A percentile compares a stretch with the other conserved stretches of the same genome.
Evolutionary conservation across 306 rosid species (phyloP).

Genomic region (Fragaria ananassa): DNA sequence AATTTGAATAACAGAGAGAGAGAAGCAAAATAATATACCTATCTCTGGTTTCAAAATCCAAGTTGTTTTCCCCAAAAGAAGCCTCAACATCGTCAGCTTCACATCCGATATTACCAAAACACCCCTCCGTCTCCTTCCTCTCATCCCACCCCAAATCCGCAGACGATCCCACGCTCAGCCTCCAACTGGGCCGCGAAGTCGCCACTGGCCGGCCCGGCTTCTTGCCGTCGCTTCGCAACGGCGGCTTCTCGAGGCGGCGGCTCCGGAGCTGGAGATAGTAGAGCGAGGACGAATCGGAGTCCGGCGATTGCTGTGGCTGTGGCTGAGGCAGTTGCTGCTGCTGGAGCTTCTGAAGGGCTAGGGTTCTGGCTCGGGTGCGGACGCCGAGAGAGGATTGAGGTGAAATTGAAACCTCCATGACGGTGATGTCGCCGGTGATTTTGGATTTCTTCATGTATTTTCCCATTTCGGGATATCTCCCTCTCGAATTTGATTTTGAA

Average conservation of each 20-base stretch:
- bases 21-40: slow-evolving; percentile 40
- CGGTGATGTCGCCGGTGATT: slow-evolving; percentile 47
- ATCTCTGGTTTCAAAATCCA: slow-evolving; percentile 46
- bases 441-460: slow-evolving; percentile 81
- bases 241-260: slow-evolving; percentile 74
- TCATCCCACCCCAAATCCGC: slow-evolving; percentile 28
- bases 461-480: slow-evolving; percentile 38
- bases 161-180: slow-evolving; percentile 20
- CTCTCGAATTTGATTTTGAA: not conserved
- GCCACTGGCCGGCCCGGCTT: slow-evolving; percentile 4
- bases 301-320: not conserved
- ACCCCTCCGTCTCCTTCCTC: slow-evolving; percentile 13
- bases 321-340: slow-evolving; percentile 14
- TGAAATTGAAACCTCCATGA: slow-evolving; percentile 49
- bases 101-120: slow-evolving; percentile 7
- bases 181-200: slow-evolving; percentile 22
- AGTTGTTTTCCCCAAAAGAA: slow-evolving; percentile 57
- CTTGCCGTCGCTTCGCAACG: not conserved
- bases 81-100: slow-evolving; percentile 42
- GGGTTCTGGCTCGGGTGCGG: slow-evolving; percentile 74
- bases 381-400: slow-evolving; percentile 58
- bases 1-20: not conserved
- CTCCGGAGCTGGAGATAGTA: slow-evolving; percentile 77
- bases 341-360: slow-evolving; percentile 53
- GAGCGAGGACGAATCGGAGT: slow-evolving; percentile 35